Evolutionary conservation across 78 protist species (phyloP).

Genomic region (Dictyostelium capitatum): DNA sequence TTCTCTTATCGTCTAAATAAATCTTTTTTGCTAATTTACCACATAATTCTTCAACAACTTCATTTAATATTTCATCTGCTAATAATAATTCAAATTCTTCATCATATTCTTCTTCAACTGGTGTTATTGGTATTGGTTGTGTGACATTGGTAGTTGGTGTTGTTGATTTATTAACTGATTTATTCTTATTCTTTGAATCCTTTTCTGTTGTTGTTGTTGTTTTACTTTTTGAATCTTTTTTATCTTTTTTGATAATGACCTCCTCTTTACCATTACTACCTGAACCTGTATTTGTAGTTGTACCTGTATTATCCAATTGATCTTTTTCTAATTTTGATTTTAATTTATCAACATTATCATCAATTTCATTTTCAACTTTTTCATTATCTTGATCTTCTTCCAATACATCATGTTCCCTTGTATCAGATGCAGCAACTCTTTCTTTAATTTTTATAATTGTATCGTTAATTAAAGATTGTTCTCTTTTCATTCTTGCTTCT

Average conservation of each 20-base stretch:
- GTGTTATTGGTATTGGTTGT: neutral
- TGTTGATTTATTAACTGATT: neutral
- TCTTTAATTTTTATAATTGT: slow-evolving; percentile 26
- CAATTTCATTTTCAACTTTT: neutral
- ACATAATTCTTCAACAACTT: slow-evolving; percentile 47
- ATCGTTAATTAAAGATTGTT: slow-evolving; percentile 53
- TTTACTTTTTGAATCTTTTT: neutral
- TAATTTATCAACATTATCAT: neutral
- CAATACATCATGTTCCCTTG: neutral
- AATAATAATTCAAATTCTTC: slow-evolving; percentile 11
- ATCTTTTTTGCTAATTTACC: slow-evolving; percentile 32
- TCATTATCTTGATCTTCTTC: neutral
- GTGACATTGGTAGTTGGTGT: neutral
- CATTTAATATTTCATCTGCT: slow-evolving; percentile 41
- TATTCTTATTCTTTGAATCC: neutral
- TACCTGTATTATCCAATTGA: neutral
- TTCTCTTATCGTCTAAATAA: slow-evolving; percentile 51
- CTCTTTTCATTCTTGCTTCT: slow-evolving; percentile 71
- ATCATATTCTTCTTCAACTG: slow-evolving; percentile 3
- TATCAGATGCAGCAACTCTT: neutral
- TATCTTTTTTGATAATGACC: neutral
- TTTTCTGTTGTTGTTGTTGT: neutral
- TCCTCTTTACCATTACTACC: neutral
- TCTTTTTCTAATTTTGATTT: neutral
- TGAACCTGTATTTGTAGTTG: neutral